phyloP scores from a whole-genome alignment of 2,329 filamentous ascomycete species.

The Aureobasidium sp. region DNA sequence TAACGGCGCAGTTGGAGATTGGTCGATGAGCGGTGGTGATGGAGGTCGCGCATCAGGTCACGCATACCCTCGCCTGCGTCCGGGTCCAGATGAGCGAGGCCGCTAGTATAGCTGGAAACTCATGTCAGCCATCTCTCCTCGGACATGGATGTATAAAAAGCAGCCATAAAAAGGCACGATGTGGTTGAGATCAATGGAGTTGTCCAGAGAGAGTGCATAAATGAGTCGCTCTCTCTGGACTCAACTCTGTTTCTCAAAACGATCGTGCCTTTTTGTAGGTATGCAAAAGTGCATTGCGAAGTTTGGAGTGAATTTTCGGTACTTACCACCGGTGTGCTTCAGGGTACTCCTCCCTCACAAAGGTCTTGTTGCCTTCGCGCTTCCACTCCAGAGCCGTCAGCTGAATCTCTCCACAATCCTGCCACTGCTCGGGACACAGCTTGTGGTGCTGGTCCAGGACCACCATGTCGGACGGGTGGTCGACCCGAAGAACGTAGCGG shows the following conservation, averaged over 20 bases:
- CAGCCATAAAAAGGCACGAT: not conserved
- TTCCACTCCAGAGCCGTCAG: conserved; percentile 14
- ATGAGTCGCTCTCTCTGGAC: not conserved
- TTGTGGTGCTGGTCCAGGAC: conserved; percentile 7
- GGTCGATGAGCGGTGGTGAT: conserved; percentile 18
- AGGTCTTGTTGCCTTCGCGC: conserved; percentile 17
- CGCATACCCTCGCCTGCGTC: not conserved
- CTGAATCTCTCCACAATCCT: not conserved
- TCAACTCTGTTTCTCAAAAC: not conserved
- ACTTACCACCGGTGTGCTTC: conserved; percentile 12
- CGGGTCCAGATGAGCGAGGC: not conserved
- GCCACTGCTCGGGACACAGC: conserved; percentile 11
- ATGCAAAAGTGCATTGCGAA: not conserved
- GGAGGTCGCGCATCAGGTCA: conserved; percentile 13
- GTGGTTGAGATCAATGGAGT: not conserved
- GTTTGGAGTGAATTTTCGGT: not conserved
- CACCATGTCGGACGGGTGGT: conserved; percentile 22
- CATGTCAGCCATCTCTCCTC: not conserved
- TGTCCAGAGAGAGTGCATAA: not conserved
- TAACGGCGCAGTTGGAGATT: conserved; percentile 16
- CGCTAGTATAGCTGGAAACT: not conserved
- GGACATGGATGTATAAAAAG: not conserved
- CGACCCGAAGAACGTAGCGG: conserved; percentile 18
- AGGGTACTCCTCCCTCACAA: conserved; percentile 14
- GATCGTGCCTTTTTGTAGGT: not conserved